phyloP scores from a whole-genome alignment of 2,329 filamentous ascomycete genomes.

The Aspergillus ruber region DNA sequence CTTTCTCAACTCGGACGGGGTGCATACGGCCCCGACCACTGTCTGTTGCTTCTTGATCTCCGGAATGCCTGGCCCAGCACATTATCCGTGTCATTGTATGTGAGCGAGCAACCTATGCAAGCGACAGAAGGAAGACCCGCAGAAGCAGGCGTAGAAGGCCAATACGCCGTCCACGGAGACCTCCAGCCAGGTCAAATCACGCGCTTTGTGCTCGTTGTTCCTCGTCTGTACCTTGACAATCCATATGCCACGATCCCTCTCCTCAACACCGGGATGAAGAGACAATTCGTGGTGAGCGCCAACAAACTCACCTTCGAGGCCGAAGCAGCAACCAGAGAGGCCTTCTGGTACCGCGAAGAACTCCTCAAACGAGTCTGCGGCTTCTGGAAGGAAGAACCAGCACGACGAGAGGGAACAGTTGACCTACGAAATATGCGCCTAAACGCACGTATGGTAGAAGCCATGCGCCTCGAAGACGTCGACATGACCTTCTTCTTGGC shows the following conservation, averaged over 20 bases:
- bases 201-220: constrained; percentile 69
- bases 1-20: constrained; percentile 37
- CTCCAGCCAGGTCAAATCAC: constrained; percentile 58
- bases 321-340: constrained; percentile 70
- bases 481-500: constrained; percentile 50
- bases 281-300: constrained; percentile 87
- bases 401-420: constrained; percentile 58
- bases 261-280: constrained; percentile 71
- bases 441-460: constrained; percentile 72
- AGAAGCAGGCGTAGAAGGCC: constrained; percentile 16
- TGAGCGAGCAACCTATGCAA: constrained; percentile 26
- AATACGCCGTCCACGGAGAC: constrained; percentile 36
- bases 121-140: constrained; percentile 3
- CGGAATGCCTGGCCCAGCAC: constrained; percentile 85
- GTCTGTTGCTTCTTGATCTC: constrained; percentile 73
- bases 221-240: constrained; percentile 67
- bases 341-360: constrained; percentile 86
- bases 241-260: constrained; percentile 72
- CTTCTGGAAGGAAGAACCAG: constrained; percentile 61
- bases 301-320: constrained; percentile 71
- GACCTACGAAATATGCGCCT: constrained; percentile 72
- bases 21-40: constrained; percentile 55
- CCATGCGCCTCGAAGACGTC: constrained; percentile 72
- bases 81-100: constrained; percentile 59
- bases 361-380: constrained; percentile 66